Conservation (phyloP, 345 rosid species). For the Atalantia buxifolia region DNA sequence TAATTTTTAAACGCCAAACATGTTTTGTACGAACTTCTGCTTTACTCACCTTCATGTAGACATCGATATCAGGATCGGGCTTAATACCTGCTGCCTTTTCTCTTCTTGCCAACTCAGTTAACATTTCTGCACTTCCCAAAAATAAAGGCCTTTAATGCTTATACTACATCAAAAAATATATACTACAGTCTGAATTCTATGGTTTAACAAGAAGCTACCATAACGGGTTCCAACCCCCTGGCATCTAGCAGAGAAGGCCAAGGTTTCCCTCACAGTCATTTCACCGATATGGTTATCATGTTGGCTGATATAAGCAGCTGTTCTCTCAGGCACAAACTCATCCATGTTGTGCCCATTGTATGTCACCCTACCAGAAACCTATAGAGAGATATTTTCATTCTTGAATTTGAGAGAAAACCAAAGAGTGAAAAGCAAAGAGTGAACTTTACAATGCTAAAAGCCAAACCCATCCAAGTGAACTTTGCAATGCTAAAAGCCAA, state of each 20-base stretch:
- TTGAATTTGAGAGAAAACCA: too few species aligned
- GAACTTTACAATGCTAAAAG: background rate
- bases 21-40: background rate
- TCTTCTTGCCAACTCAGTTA: constrained; percentile 38
- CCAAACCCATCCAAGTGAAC: background rate
- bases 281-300: constrained; percentile 69
- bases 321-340: constrained; percentile 42
- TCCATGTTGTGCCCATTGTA: constrained; percentile 53
- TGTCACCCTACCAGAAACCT: constrained; percentile 41
- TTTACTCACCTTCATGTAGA: constrained; percentile 59
- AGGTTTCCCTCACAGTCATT: constrained; percentile 80
- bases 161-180: background rate
- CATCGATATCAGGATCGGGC: constrained; percentile 76
- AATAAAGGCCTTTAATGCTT: background rate
- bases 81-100: constrained; percentile 69
- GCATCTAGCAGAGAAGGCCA: constrained; percentile 75
- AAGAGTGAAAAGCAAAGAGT: too few species aligned
- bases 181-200: background rate
- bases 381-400: background rate
- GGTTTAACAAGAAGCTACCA: background rate
- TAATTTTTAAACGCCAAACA: background rate
- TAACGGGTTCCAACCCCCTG: constrained; percentile 61
- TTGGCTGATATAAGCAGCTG: constrained; percentile 56
- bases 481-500: background rate
- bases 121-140: background rate